phyloP scores from a whole-genome alignment of 495 filamentous ascomycete genomes.

The Amorphotheca resinae region DNA sequence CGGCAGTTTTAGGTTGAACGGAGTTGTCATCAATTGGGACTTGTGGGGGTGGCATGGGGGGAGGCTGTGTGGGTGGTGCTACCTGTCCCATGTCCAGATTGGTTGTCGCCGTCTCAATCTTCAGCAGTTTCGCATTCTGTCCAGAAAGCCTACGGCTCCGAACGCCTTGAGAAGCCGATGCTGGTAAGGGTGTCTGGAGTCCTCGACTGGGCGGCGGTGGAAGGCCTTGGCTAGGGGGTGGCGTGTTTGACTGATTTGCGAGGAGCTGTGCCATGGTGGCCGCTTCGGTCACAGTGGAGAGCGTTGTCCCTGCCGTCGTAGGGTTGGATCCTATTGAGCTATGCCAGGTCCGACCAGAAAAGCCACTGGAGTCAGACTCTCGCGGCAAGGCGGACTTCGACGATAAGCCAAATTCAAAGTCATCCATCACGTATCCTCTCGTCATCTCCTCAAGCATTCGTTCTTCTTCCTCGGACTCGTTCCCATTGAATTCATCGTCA shows the following conservation, averaged over 20 bases:
- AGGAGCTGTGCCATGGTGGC: constrained; percentile 22
- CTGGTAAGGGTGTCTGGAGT: constrained; percentile 11
- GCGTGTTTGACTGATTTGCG: constrained; percentile 10
- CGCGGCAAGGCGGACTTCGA: constrained; percentile 68
- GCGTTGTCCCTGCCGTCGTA: constrained; percentile 54
- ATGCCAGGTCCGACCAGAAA: constrained; percentile 76
- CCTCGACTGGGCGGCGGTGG: constrained; percentile 26
- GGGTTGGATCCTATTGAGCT: constrained; percentile 73
- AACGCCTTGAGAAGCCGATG: constrained; percentile 42
- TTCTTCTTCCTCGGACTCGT: constrained; percentile 86
- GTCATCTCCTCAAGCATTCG: constrained; percentile 89
- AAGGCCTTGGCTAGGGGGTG: constrained; percentile 32
- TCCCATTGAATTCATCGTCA: constrained; percentile 43
- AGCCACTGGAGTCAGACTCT: constrained; percentile 78
- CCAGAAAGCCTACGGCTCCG: constrained; percentile 73
- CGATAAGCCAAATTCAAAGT: constrained; percentile 67
- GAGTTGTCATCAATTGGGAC: constrained; percentile 13
- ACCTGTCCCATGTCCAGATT: constrained; percentile 16
- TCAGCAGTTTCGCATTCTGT: constrained; percentile 65
- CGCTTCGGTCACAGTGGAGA: constrained; percentile 70
- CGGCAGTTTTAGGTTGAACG: constrained; percentile 21
- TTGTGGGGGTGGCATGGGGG: constrained; percentile 21
- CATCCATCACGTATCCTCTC: constrained; percentile 72
- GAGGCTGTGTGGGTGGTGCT: constrained; percentile 20
- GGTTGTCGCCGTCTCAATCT: constrained; percentile 65